These are phyloP conservation scores for Vittaforma corneae DNA, from an alignment of 371 early-diverging fungal genomes.

Conservation along the genomic window DNA sequence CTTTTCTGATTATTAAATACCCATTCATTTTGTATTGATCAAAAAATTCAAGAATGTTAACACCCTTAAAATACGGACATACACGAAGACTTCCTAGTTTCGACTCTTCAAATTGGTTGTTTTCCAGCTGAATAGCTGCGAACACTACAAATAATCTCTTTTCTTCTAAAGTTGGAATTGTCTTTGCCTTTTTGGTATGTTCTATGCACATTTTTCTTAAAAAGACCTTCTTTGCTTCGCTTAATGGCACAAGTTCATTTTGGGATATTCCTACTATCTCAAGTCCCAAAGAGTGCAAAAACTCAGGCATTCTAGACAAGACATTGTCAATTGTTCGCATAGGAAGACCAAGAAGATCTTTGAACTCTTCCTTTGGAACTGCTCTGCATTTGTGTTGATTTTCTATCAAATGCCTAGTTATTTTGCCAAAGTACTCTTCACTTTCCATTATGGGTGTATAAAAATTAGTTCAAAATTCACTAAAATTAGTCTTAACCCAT, in stretches of 20 bases:
- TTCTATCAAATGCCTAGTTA: constrained; percentile 1
- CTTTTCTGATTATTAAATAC: neutral
- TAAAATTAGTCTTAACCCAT: too few relatives aligned
- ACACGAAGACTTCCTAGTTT: neutral
- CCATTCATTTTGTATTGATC: neutral
- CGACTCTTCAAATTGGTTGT: neutral
- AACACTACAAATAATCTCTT: neutral
- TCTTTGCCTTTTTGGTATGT: neutral
- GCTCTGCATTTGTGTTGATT: neutral
- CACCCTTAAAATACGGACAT: neutral
- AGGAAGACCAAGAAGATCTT: neutral
- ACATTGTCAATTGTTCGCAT: neutral
- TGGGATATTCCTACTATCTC: neutral
- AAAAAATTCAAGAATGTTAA: neutral
- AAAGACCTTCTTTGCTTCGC: neutral
- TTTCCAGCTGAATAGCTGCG: neutral
- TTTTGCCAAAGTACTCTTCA: constrained; percentile 1
- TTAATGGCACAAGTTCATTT: neutral
- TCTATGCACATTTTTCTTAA: neutral
- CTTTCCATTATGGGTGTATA: too few relatives aligned
- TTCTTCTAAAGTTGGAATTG: neutral
- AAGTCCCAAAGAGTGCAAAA: neutral
- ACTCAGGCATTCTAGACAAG: neutral
- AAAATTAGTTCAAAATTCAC: too few relatives aligned
- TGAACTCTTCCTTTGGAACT: neutral